Conservation (phyloP, 345 rosid species). For the Firmiana major region DNA sequence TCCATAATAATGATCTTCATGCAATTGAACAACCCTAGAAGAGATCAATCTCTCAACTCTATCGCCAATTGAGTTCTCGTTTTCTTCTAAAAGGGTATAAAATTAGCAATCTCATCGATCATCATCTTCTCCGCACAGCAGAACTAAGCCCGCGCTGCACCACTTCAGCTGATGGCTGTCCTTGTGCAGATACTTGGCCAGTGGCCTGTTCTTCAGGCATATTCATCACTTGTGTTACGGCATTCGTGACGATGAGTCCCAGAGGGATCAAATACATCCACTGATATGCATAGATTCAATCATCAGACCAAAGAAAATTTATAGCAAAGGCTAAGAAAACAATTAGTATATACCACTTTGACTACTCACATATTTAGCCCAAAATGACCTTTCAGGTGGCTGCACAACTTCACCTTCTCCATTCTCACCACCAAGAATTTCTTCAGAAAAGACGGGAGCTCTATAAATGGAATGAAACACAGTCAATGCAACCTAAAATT, state of each 20-base stretch:
- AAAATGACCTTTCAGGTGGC: conserved; percentile 84
- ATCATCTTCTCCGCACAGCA: conserved; percentile 63
- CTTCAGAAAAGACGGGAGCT: conserved; percentile 75
- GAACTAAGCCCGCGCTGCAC: conserved; percentile 42
- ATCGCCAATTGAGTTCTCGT: not conserved
- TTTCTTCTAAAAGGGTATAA: not conserved
- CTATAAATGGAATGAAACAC: conserved; percentile 30
- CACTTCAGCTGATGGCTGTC: conserved; percentile 39
- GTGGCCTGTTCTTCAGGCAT: conserved; percentile 69
- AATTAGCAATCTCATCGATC: not conserved
- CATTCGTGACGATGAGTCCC: conserved; percentile 89
- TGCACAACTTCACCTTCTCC: conserved; percentile 56
- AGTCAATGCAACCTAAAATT: not conserved
- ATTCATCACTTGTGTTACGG: conserved; percentile 88
- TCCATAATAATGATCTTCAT: not conserved
- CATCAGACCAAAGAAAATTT: not conserved
- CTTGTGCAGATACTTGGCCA: conserved; percentile 45
- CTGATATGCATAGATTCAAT: conserved; percentile 34
- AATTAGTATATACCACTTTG: not conserved
- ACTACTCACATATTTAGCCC: conserved; percentile 92
- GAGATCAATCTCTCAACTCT: not conserved
- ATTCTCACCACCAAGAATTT: conserved; percentile 47
- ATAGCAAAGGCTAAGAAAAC: not conserved
- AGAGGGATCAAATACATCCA: conserved; percentile 97
- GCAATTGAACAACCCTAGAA: not conserved